phyloP scores from a whole-genome alignment of 73 alveolate genomes.

The Stentor roeselii region DNA sequence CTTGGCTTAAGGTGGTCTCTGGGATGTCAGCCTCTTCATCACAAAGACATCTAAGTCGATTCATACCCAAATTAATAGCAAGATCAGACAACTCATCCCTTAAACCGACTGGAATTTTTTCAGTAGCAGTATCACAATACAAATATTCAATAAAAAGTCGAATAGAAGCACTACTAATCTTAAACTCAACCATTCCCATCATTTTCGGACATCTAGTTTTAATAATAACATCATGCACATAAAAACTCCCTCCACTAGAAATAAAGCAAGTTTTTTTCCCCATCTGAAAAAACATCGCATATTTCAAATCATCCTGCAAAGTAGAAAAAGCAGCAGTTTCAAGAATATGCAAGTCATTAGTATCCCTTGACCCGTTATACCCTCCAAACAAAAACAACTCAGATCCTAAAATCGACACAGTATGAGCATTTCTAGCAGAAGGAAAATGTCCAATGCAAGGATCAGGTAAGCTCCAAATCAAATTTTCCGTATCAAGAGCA shows the following conservation, averaged over 20 bases:
- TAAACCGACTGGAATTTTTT: constrained; percentile 44
- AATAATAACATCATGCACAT: constrained; percentile 25
- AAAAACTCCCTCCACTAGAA: not conserved
- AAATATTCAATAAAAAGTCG: constrained; percentile 16
- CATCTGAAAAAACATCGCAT: not conserved
- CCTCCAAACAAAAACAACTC: constrained; percentile 31
- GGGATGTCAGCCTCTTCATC: constrained; percentile 35
- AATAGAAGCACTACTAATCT: not conserved
- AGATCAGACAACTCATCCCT: constrained; percentile 48
- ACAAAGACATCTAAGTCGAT: not conserved
- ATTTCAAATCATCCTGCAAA: constrained; percentile 28
- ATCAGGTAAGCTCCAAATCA: constrained; percentile 15
- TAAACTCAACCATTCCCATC: not conserved
- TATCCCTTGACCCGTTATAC: constrained; percentile 27
- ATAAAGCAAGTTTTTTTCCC: not conserved
- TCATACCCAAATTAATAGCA: constrained; percentile 16
- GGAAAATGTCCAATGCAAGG: constrained; percentile 33
- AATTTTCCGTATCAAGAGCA: constrained; percentile 21
- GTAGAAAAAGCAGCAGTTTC: constrained; percentile 35
- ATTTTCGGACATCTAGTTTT: constrained; percentile 19
- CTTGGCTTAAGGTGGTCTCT: constrained; percentile 47
- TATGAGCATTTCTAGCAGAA: constrained; percentile 28
- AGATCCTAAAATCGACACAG: constrained; percentile 23
- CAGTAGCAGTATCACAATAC: constrained; percentile 21
- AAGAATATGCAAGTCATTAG: constrained; percentile 26